These are phyloP conservation scores for Silene conica DNA, from an alignment of 148 eudicot species.

Conservation along the genomic window DNA sequence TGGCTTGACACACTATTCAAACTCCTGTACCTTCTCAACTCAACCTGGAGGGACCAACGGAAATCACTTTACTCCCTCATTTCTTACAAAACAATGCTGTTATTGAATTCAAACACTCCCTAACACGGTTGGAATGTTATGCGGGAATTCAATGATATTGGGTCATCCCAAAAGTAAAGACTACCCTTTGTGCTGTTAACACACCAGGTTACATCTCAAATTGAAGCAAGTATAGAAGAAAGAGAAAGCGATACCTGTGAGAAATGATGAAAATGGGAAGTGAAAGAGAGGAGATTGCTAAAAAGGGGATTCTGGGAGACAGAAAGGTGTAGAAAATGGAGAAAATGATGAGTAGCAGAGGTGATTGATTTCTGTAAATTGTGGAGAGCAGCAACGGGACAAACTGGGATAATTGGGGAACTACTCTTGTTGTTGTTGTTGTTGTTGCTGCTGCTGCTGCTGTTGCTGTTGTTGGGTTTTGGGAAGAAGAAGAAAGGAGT, in stretches of 20 bases:
- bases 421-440: neutral
- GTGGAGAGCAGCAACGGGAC: conserved; percentile 23
- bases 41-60: conserved; percentile 40
- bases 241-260: conserved; percentile 42
- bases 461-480: conserved; percentile 18
- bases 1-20: conserved; percentile 41
- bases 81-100: no score
- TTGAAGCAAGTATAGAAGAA: neutral
- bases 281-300: conserved; percentile 38
- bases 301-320: conserved; percentile 51
- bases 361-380: conserved; percentile 42
- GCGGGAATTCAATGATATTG: no score
- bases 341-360: conserved; percentile 39
- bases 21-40: conserved; percentile 37
- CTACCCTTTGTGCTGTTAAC: no score
- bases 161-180: no score
- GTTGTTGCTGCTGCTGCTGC: no score
- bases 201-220: no score
- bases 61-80: neutral
- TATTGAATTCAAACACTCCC: no score
- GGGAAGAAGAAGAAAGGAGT: conserved; percentile 31
- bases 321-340: conserved; percentile 35
- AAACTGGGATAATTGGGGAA: neutral
- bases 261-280: conserved; percentile 44
- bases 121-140: no score